Evolutionary conservation across 148 eudicot genomes (phyloP).

Genomic region (Amaranthus hypochondriacus): DNA sequence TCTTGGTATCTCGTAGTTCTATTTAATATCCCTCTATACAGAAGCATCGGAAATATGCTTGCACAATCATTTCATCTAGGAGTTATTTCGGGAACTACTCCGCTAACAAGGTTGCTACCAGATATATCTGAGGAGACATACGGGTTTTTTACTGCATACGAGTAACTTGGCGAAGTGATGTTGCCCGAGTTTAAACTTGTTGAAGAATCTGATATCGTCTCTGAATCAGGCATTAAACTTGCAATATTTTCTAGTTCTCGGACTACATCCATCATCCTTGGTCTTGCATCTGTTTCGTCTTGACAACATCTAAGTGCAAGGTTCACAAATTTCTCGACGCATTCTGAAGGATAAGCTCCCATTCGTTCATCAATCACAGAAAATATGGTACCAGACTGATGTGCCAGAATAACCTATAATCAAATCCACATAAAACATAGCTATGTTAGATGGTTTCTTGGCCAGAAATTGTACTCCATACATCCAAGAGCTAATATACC

Average conservation of each 20-base stretch:
- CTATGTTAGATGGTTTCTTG: neutral
- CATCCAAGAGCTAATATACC: neutral
- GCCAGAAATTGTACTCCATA: neutral
- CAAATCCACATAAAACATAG: neutral
- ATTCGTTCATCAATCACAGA: conserved; percentile 49
- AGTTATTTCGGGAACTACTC: conserved; percentile 16
- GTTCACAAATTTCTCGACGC: conserved; percentile 20
- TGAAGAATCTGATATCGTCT: conserved; percentile 15
- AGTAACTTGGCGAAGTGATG: conserved; percentile 17
- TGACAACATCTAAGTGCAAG: conserved; percentile 23
- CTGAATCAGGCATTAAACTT: conserved; percentile 8
- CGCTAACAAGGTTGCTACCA: conserved; percentile 23
- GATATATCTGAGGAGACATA: conserved; percentile 15
- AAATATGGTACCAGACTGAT: conserved; percentile 45
- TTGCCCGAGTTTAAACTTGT: neutral
- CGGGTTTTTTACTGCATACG: conserved; percentile 1
- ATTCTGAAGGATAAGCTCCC: conserved; percentile 67
- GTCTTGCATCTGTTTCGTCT: conserved; percentile 22
- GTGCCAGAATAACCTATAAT: conserved; percentile 51
- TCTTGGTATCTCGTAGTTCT: too few relatives aligned
- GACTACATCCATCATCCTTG: conserved; percentile 21
- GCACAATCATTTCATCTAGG: neutral
- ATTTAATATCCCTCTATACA: too few relatives aligned
- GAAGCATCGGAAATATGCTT: too few relatives aligned
- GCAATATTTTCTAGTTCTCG: conserved; percentile 21